Evolutionary conservation across 106 monocot species (phyloP).

Genomic region (Phalaenopsis aphrodite): DNA sequence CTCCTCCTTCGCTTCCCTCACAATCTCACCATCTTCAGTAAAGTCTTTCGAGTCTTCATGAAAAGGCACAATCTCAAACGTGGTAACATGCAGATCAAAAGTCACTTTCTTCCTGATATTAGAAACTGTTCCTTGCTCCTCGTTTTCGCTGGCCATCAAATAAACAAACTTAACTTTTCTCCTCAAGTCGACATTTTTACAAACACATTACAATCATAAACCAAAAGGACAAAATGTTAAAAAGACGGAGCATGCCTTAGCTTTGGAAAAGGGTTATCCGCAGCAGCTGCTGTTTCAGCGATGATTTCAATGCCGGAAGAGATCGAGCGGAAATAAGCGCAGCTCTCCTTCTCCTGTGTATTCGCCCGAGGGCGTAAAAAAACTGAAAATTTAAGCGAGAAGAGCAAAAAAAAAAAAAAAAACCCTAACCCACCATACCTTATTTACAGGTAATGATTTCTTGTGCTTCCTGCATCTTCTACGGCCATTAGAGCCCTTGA

Average conservation of each 20-base stretch:
- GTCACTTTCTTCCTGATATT: slow-evolving; percentile 69
- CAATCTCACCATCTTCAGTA: background rate
- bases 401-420: background rate
- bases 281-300: background rate
- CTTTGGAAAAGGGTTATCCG: slow-evolving; percentile 8
- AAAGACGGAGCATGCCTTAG: slow-evolving; percentile 6
- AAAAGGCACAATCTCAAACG: slow-evolving; percentile 20
- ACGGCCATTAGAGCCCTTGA: background rate
- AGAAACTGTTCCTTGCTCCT: slow-evolving; percentile 15
- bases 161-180: background rate
- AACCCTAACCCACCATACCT: background rate
- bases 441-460: background rate
- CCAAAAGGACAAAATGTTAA: too few relatives aligned
- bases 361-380: background rate
- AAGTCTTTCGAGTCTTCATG: slow-evolving; percentile 1
- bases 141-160: slow-evolving; percentile 13
- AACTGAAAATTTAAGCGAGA: background rate
- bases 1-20: slow-evolving; percentile 6
- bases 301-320: slow-evolving; percentile 1
- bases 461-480: background rate
- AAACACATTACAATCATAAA: background rate
- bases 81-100: slow-evolving; percentile 67
- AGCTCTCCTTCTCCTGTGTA: background rate
- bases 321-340: background rate
- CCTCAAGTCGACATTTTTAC: background rate